These are phyloP conservation scores for Margaritispora aquatica DNA, from an alignment of 495 filamentous ascomycete species.

Conservation along the genomic window DNA sequence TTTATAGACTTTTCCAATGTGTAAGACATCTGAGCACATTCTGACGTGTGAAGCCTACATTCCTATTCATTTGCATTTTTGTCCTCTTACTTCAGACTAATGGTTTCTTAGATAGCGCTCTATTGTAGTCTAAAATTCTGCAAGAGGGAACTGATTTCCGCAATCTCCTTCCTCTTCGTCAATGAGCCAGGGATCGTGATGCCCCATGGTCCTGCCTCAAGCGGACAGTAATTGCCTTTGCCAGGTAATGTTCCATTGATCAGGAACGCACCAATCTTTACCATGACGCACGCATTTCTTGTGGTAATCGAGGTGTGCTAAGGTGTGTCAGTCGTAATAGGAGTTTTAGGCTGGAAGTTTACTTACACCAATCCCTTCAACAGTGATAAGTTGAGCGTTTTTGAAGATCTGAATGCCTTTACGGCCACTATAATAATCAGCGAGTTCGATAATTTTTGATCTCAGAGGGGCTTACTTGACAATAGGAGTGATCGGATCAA, in stretches of 20 bases:
- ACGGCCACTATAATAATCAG: background rate
- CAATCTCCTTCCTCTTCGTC: background rate
- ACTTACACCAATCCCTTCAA: constrained; percentile 14
- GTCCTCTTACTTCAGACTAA: too few species aligned
- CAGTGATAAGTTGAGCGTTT: constrained; percentile 7
- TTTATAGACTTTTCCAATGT: too few species aligned
- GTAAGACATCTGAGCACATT: too few species aligned
- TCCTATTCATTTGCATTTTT: too few species aligned
- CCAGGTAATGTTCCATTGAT: background rate
- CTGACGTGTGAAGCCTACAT: too few species aligned
- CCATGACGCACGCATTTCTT: background rate
- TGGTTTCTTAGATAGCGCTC: too few species aligned
- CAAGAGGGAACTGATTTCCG: background rate
- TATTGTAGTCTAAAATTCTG: background rate
- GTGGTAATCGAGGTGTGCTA: background rate
- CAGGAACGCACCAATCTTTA: background rate
- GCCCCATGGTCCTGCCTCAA: background rate
- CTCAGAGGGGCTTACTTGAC: constrained; percentile 2
- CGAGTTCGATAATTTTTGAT: background rate
- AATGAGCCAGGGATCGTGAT: background rate
- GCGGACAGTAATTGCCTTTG: background rate
- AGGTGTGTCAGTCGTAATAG: background rate
- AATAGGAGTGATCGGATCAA: constrained; percentile 14
- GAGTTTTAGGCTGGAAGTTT: background rate
- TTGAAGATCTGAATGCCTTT: constrained; percentile 3